Percentiles rank a stretch among this genome's conserved stretches.
Conservation (phyloP, 495 filamentous ascomycete genomes). For the Penicillium paxilli region DNA sequence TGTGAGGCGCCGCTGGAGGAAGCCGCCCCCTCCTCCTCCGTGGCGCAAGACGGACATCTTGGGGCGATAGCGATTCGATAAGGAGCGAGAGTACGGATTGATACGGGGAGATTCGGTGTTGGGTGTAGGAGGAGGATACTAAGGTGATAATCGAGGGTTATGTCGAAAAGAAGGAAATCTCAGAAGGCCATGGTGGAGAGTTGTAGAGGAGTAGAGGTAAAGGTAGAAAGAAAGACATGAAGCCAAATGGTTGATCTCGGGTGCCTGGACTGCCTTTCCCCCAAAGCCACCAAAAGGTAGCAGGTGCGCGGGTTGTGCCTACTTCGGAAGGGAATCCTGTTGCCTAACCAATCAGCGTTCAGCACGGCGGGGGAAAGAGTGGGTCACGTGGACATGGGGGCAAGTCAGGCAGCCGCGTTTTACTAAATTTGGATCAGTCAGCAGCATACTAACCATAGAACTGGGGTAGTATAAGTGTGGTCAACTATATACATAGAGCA, state of each 20-base stretch:
- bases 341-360: conserved; percentile 50
- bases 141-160: too few species aligned
- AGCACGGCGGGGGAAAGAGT: not conserved
- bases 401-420: conserved; percentile 3
- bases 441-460: too few species aligned
- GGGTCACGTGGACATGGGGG: conserved; percentile 36
- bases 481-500: not conserved
- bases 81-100: not conserved
- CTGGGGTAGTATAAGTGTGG: not conserved
- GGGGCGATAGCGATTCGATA: conserved; percentile 30
- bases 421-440: not conserved
- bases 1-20: conserved; percentile 69
- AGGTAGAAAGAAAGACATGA: not conserved
- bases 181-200: not conserved
- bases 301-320: not conserved
- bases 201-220: conserved; percentile 1
- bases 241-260: conserved; percentile 12
- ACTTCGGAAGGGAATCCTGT: conserved; percentile 38
- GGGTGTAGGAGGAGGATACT: not conserved
- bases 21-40: conserved; percentile 43
- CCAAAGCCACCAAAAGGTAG: not conserved
- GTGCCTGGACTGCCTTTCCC: conserved; percentile 18
- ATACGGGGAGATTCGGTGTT: not conserved
- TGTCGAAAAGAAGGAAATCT: too few species aligned
- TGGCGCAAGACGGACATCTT: conserved; percentile 52